These are phyloP conservation scores for Solanum chiquidenum DNA, from an alignment of 257 asterid genomes.

Conservation along the genomic window DNA sequence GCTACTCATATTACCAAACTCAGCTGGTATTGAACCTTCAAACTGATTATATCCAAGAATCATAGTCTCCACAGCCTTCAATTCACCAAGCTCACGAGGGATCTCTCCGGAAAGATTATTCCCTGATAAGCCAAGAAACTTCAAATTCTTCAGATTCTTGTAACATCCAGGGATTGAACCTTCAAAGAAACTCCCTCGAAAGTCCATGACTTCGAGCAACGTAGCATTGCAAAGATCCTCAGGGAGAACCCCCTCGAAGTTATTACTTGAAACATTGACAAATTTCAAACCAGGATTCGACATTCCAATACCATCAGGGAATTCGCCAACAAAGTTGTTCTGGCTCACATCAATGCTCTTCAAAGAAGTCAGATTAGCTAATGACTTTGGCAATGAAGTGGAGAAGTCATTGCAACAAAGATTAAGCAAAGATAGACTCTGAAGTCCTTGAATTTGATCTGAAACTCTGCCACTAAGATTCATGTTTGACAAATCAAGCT, in stretches of 20 bases:
- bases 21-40: slow-evolving; percentile 52
- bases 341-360: slow-evolving; percentile 47
- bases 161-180: slow-evolving; percentile 60
- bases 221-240: slow-evolving; percentile 41
- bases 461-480: slow-evolving; percentile 58
- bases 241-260: slow-evolving; percentile 53
- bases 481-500: slow-evolving; percentile 54
- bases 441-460: slow-evolving; percentile 28
- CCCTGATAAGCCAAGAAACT: slow-evolving; percentile 67
- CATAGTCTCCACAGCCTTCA: slow-evolving; percentile 42
- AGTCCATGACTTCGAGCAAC: slow-evolving; percentile 42
- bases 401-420: slow-evolving; percentile 43
- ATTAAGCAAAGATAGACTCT: slow-evolving; percentile 26
- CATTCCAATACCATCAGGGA: slow-evolving; percentile 50
- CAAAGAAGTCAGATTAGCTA: slow-evolving; percentile 35
- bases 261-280: slow-evolving; percentile 72
- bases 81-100: slow-evolving; percentile 46
- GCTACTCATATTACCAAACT: slow-evolving; percentile 50
- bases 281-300: slow-evolving; percentile 17
- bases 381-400: slow-evolving; percentile 25
- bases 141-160: slow-evolving; percentile 38
- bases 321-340: slow-evolving; percentile 47
- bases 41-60: slow-evolving; percentile 61
- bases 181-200: slow-evolving; percentile 62
- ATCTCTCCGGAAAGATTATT: slow-evolving; percentile 60